phyloP scores from a whole-genome alignment of 2,329 filamentous ascomycete genomes.

The Aspergillus uvarum region DNA sequence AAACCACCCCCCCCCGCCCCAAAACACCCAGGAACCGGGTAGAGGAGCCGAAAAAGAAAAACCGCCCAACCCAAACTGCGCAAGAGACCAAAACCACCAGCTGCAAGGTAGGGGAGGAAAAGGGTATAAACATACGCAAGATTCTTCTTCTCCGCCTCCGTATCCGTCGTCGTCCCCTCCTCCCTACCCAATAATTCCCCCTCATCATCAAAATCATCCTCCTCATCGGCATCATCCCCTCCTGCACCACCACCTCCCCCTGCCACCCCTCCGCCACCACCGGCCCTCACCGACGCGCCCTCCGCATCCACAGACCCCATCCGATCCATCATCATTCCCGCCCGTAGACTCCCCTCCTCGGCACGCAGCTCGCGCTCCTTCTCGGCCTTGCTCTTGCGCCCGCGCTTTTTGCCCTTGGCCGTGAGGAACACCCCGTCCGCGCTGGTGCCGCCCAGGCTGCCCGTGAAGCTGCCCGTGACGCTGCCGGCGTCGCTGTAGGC shows the following conservation, averaged over 20 bases:
- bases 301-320: constrained; percentile 36
- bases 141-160: constrained; percentile 54
- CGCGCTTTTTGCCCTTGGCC: constrained; percentile 34
- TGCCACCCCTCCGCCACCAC: constrained; percentile 24
- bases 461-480: constrained; percentile 45
- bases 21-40: neutral
- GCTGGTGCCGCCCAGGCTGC: constrained; percentile 40
- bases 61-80: constrained; percentile 6
- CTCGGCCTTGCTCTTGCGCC: constrained; percentile 40
- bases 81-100: neutral
- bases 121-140: constrained; percentile 41
- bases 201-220: constrained; percentile 51
- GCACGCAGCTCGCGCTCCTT: constrained; percentile 32
- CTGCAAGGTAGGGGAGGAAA: constrained; percentile 10
- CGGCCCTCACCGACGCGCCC: constrained; percentile 33
- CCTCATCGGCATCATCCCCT: constrained; percentile 51
- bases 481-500: constrained; percentile 40
- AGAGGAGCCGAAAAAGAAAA: neutral
- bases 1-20: constrained; percentile 5
- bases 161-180: constrained; percentile 47
- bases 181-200: constrained; percentile 47
- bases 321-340: constrained; percentile 23
- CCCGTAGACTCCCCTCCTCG: constrained; percentile 29
- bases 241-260: constrained; percentile 47
- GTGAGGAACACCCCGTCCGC: constrained; percentile 36